A percentile compares a stretch with the other conserved stretches of the same genome.
Evolutionary conservation across 441 rosid genomes (phyloP).

Genomic region (Jatropha multifida): DNA sequence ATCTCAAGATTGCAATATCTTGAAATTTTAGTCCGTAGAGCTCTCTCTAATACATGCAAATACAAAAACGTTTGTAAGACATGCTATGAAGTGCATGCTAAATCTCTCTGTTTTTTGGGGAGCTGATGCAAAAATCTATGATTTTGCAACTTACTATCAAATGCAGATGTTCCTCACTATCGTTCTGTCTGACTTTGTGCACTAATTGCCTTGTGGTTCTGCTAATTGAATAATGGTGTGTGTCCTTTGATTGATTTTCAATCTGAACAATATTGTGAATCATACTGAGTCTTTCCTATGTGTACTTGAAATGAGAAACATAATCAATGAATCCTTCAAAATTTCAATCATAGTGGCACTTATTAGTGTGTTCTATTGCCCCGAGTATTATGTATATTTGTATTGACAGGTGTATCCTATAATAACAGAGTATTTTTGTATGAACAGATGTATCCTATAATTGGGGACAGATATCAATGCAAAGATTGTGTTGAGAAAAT

Average conservation of each 20-base stretch:
- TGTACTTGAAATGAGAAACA: not conserved
- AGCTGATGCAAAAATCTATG: not conserved
- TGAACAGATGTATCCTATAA: slow-evolving; percentile 59
- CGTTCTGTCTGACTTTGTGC: not conserved
- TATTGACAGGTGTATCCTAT: not conserved
- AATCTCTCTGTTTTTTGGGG: not conserved
- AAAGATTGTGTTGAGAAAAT: slow-evolving; percentile 54
- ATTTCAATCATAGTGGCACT: not conserved
- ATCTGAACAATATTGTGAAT: not conserved
- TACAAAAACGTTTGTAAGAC: not conserved
- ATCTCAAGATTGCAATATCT: not conserved
- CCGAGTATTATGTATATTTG: too few relatives aligned
- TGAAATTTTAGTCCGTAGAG: not conserved
- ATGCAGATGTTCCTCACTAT: not conserved
- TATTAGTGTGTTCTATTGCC: not conserved
- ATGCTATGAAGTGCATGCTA: not conserved
- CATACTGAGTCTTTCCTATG: not conserved
- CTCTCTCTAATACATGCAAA: not conserved
- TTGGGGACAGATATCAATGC: slow-evolving; percentile 73
- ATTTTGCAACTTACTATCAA: not conserved
- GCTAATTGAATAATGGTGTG: too few relatives aligned
- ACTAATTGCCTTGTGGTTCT: too few relatives aligned
- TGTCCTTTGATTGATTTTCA: not conserved
- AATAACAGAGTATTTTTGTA: not conserved
- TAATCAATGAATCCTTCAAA: too few relatives aligned